Conservation (phyloP, 148 eudicot species). For the Heliosperma pusillum region DNA sequence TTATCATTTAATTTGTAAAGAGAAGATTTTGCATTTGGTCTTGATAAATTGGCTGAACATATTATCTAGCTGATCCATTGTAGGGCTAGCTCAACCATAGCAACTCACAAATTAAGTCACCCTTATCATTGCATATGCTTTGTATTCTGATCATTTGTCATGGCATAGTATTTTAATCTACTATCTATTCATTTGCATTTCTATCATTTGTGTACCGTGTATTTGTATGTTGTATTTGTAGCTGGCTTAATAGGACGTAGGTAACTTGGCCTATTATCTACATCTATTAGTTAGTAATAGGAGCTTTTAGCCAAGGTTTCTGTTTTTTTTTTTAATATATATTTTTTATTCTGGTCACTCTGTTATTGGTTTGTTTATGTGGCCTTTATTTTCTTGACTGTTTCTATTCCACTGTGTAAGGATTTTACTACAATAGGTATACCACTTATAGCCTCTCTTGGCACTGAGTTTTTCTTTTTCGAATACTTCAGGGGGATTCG, state of each 20-base stretch:
- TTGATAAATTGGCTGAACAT: not conserved
- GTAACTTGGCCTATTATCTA: not conserved
- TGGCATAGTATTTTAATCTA: too few species aligned
- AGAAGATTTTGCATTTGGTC: not conserved
- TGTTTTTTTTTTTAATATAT: not conserved
- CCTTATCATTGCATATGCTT: too few species aligned
- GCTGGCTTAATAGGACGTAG: not conserved
- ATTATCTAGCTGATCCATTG: not conserved
- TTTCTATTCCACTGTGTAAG: not conserved
- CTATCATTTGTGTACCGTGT: not conserved
- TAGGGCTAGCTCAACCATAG: not conserved
- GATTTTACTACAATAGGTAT: too few species aligned
- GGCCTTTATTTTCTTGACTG: not conserved
- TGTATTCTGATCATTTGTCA: too few species aligned
- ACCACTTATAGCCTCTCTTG: not conserved
- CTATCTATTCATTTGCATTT: too few species aligned
- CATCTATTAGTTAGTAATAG: not conserved
- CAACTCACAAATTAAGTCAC: not conserved
- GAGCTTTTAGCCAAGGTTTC: not conserved
- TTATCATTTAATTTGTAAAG: not conserved
- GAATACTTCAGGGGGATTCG: constrained; percentile 49
- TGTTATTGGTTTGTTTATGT: not conserved
- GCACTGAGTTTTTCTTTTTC: not conserved
- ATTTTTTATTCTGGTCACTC: not conserved
- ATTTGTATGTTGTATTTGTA: not conserved